Conservation (phyloP, 2,329 filamentous ascomycete genomes). For the Teratosphaeria nubilosa region DNA sequence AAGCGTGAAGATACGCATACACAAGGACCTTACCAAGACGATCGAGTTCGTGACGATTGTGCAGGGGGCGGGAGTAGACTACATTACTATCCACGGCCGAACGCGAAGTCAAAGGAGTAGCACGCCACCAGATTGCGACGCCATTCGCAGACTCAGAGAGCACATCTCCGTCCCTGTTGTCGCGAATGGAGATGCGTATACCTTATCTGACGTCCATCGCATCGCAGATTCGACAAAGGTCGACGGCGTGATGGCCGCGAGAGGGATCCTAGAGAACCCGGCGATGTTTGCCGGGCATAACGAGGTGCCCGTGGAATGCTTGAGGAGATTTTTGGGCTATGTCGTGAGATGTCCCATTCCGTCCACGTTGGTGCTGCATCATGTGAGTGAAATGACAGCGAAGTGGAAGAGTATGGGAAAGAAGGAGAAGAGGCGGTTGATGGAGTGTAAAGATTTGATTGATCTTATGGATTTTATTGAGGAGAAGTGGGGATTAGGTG, state of each 20-base stretch:
- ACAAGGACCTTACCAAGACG: constrained; percentile 47
- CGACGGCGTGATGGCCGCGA: constrained; percentile 57
- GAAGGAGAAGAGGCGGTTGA: constrained; percentile 18
- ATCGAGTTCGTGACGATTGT: constrained; percentile 55
- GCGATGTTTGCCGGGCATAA: constrained; percentile 51
- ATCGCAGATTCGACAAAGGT: constrained; percentile 25
- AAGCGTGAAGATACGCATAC: constrained; percentile 61
- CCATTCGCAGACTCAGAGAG: constrained; percentile 46
- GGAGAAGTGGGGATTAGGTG: constrained; percentile 12
- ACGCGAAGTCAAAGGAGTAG: constrained; percentile 51
- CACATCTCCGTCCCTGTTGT: constrained; percentile 50
- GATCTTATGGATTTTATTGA: constrained; percentile 26
- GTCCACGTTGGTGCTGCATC: constrained; percentile 54
- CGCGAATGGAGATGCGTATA: constrained; percentile 60
- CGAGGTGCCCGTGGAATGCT: constrained; percentile 51
- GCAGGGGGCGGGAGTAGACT: constrained; percentile 53
- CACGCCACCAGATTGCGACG: constrained; percentile 51
- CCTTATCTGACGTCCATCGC: constrained; percentile 31
- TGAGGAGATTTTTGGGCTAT: constrained; percentile 53
- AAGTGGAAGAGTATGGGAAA: constrained; percentile 47
- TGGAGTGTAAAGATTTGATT: constrained; percentile 23
- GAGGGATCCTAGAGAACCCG: constrained; percentile 58
- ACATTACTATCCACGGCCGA: constrained; percentile 61
- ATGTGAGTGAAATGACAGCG: constrained; percentile 56
- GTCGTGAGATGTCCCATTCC: constrained; percentile 49